phyloP scores from a whole-genome alignment of 1,139 yeast species.

The Blastobotrys elegans region DNA sequence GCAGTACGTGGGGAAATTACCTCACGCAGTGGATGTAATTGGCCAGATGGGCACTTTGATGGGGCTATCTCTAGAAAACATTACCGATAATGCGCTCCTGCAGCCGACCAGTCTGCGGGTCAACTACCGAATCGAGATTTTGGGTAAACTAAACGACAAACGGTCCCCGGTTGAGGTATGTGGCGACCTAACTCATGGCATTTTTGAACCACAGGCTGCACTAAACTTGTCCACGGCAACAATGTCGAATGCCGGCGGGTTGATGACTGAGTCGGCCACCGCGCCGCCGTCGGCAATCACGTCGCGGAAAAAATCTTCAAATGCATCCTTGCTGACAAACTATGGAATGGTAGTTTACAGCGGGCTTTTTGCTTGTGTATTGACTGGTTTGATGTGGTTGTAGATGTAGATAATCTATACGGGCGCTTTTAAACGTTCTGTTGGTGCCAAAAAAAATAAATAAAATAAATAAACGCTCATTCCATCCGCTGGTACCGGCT shows the following conservation, averaged over 20 bases:
- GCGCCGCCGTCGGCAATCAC: constrained; percentile 1
- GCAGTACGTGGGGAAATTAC: constrained; percentile 4
- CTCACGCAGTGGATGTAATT: constrained; percentile 6
- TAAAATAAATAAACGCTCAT: no score
- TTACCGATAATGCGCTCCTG: not conserved
- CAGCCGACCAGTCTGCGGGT: constrained; percentile 2
- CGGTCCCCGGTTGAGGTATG: constrained; percentile 1
- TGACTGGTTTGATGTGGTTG: not conserved
- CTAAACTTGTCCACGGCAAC: constrained; percentile 7
- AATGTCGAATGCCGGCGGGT: not conserved
- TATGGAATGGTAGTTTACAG: not conserved
- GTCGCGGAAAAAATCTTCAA: not conserved
- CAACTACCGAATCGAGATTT: constrained; percentile 3
- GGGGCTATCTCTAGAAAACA: not conserved
- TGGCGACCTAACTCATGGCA: constrained; percentile 4
- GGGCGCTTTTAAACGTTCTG: no score
- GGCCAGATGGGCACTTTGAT: constrained; percentile 6
- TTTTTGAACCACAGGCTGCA: not conserved
- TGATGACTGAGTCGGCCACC: constrained; percentile 4
- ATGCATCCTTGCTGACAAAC: no score
- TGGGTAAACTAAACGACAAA: not conserved
- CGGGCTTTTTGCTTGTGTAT: not conserved
- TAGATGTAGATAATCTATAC: no score
- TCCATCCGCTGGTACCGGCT: no score
- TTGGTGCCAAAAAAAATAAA: no score